Evolutionary conservation across 495 filamentous ascomycete genomes (phyloP).

Genomic region (Neurospora sp.): DNA sequence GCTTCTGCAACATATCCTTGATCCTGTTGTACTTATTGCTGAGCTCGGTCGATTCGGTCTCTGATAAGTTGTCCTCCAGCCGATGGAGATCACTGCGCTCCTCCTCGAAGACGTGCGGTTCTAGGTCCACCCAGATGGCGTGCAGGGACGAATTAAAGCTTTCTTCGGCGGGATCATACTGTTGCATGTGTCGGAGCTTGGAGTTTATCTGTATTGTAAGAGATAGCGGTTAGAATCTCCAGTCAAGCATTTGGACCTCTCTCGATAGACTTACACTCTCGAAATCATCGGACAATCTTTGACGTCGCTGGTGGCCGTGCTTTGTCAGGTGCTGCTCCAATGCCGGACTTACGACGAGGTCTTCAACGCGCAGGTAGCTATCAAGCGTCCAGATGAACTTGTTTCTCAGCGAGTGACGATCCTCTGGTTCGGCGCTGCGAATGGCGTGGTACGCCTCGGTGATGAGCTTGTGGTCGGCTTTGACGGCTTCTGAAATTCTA

Average conservation of each 20-base stretch:
- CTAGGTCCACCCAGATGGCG: slow-evolving; percentile 23
- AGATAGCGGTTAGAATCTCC: background rate
- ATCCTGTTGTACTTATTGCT: slow-evolving; percentile 17
- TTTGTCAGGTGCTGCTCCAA: slow-evolving; percentile 13
- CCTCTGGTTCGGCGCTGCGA: slow-evolving; percentile 5
- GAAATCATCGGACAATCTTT: slow-evolving; percentile 16
- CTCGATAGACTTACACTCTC: slow-evolving; percentile 13
- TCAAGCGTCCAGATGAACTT: slow-evolving; percentile 19
- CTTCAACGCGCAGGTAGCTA: slow-evolving; percentile 19
- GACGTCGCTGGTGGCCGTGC: slow-evolving; percentile 10
- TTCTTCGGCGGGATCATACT: slow-evolving; percentile 8
- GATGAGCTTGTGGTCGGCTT: slow-evolving; percentile 14
- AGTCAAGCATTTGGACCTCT: too few species aligned
- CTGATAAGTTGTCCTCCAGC: slow-evolving; percentile 16
- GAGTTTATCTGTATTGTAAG: slow-evolving; percentile 11
- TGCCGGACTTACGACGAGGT: slow-evolving; percentile 20
- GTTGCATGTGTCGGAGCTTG: slow-evolving; percentile 19
- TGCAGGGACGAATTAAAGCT: slow-evolving; percentile 16
- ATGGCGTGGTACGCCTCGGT: slow-evolving; percentile 9
- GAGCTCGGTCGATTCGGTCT: slow-evolving; percentile 13
- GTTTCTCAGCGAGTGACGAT: slow-evolving; percentile 4
- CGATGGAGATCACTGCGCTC: slow-evolving; percentile 8
- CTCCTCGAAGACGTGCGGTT: slow-evolving; percentile 22
- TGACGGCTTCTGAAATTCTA: slow-evolving; percentile 17
- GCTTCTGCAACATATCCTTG: slow-evolving; percentile 19